Percentiles rank a stretch among this genome's conserved stretches.
These are phyloP conservation scores for Carex scoparia DNA, from an alignment of 176 grass and related monocot species.

Conservation along the genomic window DNA sequence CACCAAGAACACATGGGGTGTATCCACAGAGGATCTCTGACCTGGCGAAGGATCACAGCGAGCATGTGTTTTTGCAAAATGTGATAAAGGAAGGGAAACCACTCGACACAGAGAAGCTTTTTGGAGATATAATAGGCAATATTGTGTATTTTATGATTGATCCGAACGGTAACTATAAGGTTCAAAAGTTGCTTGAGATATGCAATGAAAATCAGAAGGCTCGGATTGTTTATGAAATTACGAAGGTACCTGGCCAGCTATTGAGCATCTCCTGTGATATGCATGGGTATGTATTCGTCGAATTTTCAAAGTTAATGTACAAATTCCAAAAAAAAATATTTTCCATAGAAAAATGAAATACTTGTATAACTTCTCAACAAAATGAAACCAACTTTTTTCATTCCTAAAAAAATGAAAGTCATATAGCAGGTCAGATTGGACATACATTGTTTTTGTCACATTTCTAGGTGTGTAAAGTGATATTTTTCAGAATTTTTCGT, in stretches of 20 bases:
- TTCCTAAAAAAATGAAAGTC: background rate
- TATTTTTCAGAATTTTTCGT: background rate
- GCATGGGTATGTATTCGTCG: slow-evolving; percentile 58
- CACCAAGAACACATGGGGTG: background rate
- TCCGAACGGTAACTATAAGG: slow-evolving; percentile 61
- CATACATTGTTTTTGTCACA: background rate
- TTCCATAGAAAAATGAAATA: background rate
- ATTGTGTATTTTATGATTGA: slow-evolving; percentile 72
- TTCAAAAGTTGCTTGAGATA: slow-evolving; percentile 65
- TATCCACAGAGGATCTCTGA: slow-evolving; percentile 37
- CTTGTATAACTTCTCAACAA: background rate
- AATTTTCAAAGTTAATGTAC: background rate
- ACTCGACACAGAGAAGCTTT: slow-evolving; percentile 49
- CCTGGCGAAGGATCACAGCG: slow-evolving; percentile 65
- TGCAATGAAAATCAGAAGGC: slow-evolving; percentile 50
- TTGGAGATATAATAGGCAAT: slow-evolving; percentile 52
- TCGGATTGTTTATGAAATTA: slow-evolving; percentile 61
- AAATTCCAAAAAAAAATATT: background rate
- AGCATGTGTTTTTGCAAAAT: slow-evolving; percentile 53
- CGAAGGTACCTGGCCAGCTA: slow-evolving; percentile 41
- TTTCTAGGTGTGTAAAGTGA: background rate
- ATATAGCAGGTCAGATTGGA: background rate
- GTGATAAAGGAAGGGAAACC: slow-evolving; percentile 51
- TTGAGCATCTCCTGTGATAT: slow-evolving; percentile 55
- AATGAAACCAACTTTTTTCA: background rate